phyloP scores from a whole-genome alignment of 345 rosid species.

The Syzygium aqueum region DNA sequence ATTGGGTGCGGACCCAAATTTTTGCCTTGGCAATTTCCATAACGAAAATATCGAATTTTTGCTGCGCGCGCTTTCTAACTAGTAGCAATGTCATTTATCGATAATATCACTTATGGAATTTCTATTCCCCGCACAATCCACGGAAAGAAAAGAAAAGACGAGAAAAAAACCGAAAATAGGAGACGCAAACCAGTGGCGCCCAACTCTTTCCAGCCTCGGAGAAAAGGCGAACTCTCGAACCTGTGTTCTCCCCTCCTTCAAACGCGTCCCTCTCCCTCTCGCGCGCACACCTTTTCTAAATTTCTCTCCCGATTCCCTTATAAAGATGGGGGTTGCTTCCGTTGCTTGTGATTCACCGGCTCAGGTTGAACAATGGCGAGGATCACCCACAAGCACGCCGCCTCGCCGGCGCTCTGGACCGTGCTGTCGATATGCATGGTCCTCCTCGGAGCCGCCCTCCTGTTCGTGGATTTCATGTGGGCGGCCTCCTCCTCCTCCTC shows the following conservation, averaged over 20 bases:
- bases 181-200: slow-evolving; percentile 48
- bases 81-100: too few relatives aligned
- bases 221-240: background rate
- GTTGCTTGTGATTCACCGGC: background rate
- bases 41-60: too few relatives aligned
- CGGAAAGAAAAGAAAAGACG: background rate
- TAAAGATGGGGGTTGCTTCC: background rate
- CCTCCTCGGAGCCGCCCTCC: slow-evolving; percentile 30
- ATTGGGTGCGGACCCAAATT: background rate
- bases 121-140: background rate
- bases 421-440: slow-evolving; percentile 17
- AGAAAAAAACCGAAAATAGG: background rate
- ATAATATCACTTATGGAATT: background rate
- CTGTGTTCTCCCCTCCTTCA: background rate
- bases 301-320: background rate
- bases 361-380: slow-evolving; percentile 27
- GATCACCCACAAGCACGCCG: slow-evolving; percentile 9
- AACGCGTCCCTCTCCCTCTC: background rate
- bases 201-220: slow-evolving; percentile 10
- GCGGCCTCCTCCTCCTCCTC: slow-evolving; percentile 19
- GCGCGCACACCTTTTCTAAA: too few relatives aligned
- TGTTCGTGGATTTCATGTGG: slow-evolving; percentile 32
- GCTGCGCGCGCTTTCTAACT: too few relatives aligned
- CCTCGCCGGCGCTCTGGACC: slow-evolving; percentile 14
- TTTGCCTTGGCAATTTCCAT: too few relatives aligned